Conservation (phyloP, 345 rosid species). For the Lepidium aucheri region DNA sequence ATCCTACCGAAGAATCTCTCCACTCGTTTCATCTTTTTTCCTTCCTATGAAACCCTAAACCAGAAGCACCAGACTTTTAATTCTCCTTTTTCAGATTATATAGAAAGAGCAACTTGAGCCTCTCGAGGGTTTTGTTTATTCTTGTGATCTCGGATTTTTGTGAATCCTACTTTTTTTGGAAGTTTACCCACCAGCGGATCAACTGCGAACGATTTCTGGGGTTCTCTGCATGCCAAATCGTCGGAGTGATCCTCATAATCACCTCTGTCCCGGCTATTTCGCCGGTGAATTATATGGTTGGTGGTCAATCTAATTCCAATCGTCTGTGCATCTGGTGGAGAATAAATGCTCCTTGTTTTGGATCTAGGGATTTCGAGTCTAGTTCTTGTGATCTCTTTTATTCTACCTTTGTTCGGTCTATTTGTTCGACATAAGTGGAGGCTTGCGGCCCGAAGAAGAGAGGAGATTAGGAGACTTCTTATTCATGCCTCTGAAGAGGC, state of each 20-base stretch:
- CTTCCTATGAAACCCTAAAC: slow-evolving; percentile 15
- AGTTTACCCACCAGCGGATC: slow-evolving; percentile 15
- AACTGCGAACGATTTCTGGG: slow-evolving; percentile 8
- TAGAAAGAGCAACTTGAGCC: background rate
- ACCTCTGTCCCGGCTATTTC: slow-evolving; percentile 4
- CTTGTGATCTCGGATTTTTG: slow-evolving; percentile 11
- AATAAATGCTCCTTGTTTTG: slow-evolving; percentile 72
- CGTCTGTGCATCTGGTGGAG: slow-evolving; percentile 40
- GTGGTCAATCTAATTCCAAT: slow-evolving; percentile 28
- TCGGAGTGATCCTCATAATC: background rate
- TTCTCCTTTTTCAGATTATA: background rate
- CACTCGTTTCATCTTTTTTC: background rate
- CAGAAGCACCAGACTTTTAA: background rate
- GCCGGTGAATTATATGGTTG: slow-evolving; percentile 40
- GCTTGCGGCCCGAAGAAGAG: slow-evolving; percentile 44
- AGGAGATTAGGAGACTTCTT: slow-evolving; percentile 71
- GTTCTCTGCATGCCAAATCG: slow-evolving; percentile 25
- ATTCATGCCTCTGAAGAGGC: slow-evolving; percentile 77
- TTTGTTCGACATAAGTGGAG: slow-evolving; percentile 68
- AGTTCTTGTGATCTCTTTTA: slow-evolving; percentile 46
- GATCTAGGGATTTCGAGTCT: slow-evolving; percentile 89
- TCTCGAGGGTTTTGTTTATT: slow-evolving; percentile 11
- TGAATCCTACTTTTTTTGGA: slow-evolving; percentile 7
- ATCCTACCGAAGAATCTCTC: slow-evolving; percentile 27
- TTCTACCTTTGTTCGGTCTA: slow-evolving; percentile 38